Conservation (phyloP, 2,329 filamentous ascomycete species). For the Fusarium albosuccineum region DNA sequence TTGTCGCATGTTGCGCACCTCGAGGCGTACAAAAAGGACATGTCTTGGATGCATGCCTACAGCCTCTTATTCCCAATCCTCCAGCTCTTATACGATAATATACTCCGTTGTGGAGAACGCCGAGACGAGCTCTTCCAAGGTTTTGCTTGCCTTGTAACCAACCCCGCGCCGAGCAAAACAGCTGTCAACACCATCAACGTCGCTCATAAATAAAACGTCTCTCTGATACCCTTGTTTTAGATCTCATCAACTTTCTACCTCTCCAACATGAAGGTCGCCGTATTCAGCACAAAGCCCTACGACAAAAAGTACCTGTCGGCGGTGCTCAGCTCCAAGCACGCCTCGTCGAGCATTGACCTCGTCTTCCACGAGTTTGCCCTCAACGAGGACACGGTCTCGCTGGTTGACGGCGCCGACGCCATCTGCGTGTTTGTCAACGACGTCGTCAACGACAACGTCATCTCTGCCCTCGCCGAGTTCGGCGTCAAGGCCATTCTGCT, state of each 20-base stretch:
- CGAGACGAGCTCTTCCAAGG: conserved; percentile 34
- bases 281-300: conserved; percentile 75
- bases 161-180: conserved; percentile 31
- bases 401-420: conserved; percentile 66
- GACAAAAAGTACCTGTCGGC: conserved; percentile 68
- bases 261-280: conserved; percentile 69
- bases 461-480: conserved; percentile 61
- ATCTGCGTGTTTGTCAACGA: conserved; percentile 80
- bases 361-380: conserved; percentile 71
- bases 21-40: too few species aligned
- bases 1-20: background rate
- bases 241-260: conserved; percentile 4
- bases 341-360: conserved; percentile 59
- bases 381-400: conserved; percentile 65
- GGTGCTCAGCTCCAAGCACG: conserved; percentile 53
- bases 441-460: conserved; percentile 62
- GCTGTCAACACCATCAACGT: conserved; percentile 3
- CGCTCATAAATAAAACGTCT: conserved; percentile 4
- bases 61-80: too few species aligned
- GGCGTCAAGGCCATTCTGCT: conserved; percentile 72
- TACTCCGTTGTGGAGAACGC: conserved; percentile 39
- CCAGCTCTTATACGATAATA: background rate
- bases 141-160: conserved; percentile 23
- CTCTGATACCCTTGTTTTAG: background rate
- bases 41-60: too few species aligned